phyloP scores from a whole-genome alignment of 2,329 filamentous ascomycete genomes.

The Beauveria australis region DNA sequence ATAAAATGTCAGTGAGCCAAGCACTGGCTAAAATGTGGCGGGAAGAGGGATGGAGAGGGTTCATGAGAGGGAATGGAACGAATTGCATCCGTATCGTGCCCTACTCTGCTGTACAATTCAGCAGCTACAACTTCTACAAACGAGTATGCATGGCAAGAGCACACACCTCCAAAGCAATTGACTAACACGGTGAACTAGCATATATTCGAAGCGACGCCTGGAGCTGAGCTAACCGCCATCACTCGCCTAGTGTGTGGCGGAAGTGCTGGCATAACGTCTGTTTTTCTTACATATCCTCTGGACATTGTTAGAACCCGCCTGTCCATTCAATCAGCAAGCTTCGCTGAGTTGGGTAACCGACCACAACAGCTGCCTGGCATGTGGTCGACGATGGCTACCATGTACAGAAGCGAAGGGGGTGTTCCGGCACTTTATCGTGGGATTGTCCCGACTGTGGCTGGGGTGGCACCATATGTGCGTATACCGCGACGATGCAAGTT shows the following conservation, averaged over 20 bases:
- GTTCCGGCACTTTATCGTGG: slow-evolving; percentile 82
- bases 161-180: slow-evolving; percentile 1
- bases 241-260: slow-evolving; percentile 83
- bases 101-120: slow-evolving; percentile 96
- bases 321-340: slow-evolving; percentile 97
- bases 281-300: slow-evolving; percentile 89
- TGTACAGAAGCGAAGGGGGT: slow-evolving; percentile 91
- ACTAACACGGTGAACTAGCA: slow-evolving; percentile 30
- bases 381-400: slow-evolving; percentile 72
- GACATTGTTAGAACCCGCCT: slow-evolving; percentile 94
- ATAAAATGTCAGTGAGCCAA: slow-evolving; percentile 84
- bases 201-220: slow-evolving; percentile 70
- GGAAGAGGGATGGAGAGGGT: slow-evolving; percentile 93
- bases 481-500: not conserved
- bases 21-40: slow-evolving; percentile 91
- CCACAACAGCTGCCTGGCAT: slow-evolving; percentile 75
- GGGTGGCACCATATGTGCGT: slow-evolving; percentile 84
- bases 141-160: slow-evolving; percentile 50
- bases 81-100: slow-evolving; percentile 98
- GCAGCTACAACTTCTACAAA: slow-evolving; percentile 97
- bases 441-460: slow-evolving; percentile 86
- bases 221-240: slow-evolving; percentile 63
- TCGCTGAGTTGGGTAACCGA: slow-evolving; percentile 61
- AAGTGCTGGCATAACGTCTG: slow-evolving; percentile 87
- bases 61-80: slow-evolving; percentile 96